phyloP scores from a whole-genome alignment of 2,329 filamentous ascomycete genomes.

The Pseudogymnoascus sp. region DNA sequence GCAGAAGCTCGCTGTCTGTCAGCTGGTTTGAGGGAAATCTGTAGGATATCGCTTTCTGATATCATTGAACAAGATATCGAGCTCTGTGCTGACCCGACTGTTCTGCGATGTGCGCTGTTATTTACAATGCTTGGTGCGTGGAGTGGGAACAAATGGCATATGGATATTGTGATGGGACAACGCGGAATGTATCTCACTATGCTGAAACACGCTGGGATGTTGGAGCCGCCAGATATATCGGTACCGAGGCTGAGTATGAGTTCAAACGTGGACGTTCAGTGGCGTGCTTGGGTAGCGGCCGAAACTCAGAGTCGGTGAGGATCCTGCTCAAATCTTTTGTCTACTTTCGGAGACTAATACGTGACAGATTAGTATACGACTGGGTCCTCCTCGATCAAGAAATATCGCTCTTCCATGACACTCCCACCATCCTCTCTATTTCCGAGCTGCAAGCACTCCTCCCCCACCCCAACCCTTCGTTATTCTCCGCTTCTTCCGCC shows the following conservation, averaged over 20 bases:
- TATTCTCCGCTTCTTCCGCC: conserved; percentile 20
- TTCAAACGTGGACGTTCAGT: conserved; percentile 43
- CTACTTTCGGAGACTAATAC: conserved; percentile 15
- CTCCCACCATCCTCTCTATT: conserved; percentile 54
- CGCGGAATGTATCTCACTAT: conserved; percentile 67
- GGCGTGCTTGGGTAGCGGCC: conserved; percentile 58
- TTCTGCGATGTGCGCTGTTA: conserved; percentile 58
- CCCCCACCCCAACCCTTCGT: conserved; percentile 33
- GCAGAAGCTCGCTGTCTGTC: conserved; percentile 59
- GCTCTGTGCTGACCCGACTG: conserved; percentile 57
- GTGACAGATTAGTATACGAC: conserved; percentile 58
- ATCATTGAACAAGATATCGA: conserved; percentile 65
- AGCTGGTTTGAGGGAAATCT: conserved; percentile 61
- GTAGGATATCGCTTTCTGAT: conserved; percentile 65
- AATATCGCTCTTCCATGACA: conserved; percentile 59
- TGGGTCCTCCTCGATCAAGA: conserved; percentile 72
- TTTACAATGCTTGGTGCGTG: conserved; percentile 63
- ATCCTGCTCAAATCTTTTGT: conserved; percentile 13
- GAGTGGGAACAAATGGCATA: conserved; percentile 72
- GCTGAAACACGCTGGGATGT: conserved; percentile 61
- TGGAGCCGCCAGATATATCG: conserved; percentile 45
- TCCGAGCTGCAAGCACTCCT: conserved; percentile 59
- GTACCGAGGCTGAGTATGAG: conserved; percentile 38
- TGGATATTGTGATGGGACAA: conserved; percentile 70
- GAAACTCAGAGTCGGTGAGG: conserved; percentile 56